Evolutionary conservation across 2,329 filamentous ascomycete species (phyloP).

Genomic region (Aureobasidium namibiae): DNA sequence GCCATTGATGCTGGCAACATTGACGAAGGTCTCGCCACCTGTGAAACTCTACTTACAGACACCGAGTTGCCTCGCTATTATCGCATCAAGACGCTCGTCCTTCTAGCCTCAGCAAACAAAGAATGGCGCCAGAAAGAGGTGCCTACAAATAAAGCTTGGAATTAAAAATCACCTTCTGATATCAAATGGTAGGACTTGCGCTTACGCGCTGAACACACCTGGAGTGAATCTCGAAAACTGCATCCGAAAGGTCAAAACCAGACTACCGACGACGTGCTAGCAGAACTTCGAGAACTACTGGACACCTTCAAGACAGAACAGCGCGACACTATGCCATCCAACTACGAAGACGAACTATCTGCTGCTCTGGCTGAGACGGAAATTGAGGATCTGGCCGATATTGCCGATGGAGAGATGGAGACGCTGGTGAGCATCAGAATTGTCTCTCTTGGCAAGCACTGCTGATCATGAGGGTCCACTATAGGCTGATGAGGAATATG

Average conservation of each 20-base stretch:
- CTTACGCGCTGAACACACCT: neutral
- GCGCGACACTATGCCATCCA: neutral
- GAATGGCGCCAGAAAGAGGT: slow-evolving; percentile 4
- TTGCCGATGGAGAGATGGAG: neutral
- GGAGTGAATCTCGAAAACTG: neutral
- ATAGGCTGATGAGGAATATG: slow-evolving; percentile 3
- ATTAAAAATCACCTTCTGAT: neutral
- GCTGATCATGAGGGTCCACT: neutral
- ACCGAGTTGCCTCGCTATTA: slow-evolving; percentile 9
- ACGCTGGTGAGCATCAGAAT: neutral
- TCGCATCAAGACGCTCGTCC: neutral
- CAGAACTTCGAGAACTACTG: neutral
- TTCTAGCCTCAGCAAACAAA: slow-evolving; percentile 1
- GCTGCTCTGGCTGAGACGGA: slow-evolving; percentile 1
- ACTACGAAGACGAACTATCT: neutral
- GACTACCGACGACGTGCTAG: neutral
- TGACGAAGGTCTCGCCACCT: neutral
- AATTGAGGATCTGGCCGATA: slow-evolving; percentile 1
- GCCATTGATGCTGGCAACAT: neutral
- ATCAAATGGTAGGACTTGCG: neutral
- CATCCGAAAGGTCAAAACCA: neutral
- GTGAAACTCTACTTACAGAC: neutral
- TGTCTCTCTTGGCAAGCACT: too few species aligned
- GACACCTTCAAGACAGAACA: neutral
- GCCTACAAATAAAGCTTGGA: neutral